Evolutionary conservation across 2,329 filamentous ascomycete species (phyloP), one percentile per base, ranked within the genome.

Genomic region (Chaetomiaceae sp.): DNA sequence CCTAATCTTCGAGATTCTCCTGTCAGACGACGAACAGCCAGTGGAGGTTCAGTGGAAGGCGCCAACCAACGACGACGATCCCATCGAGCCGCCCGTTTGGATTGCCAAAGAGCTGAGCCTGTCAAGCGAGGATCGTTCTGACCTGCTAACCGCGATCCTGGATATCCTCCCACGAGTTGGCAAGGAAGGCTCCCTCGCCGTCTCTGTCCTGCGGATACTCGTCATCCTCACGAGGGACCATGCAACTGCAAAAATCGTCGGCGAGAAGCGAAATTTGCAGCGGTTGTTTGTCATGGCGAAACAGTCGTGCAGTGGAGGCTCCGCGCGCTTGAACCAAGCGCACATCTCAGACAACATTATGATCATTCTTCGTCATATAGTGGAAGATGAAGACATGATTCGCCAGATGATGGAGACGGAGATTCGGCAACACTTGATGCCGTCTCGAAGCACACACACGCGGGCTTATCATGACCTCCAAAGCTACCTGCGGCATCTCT

Each of bases 251-350:
- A 80, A 83, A 58, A 75, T 80, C 40, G 78, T 97, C 42, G 89
- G 89, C 5, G 87, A 96, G 66, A 96, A 90, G 73, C 87, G 85
- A 66, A 95, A 95, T 62, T 77, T 99, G 44, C 89, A 94, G 65
- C 82, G 90, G 25, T 75, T 99, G 20, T 97, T 99, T 69, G 81
- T 96, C 47, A 96, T 97, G 89, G 84, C 92, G 53, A 95, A 95
- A 68, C 92, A 97, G 67, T 81, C 97, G 54, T 85, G 89, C 18
- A 88, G 87, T 23, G 80, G 84, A 27, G 87, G 88, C 6, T 88
- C 90, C 27, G 81, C 87, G 50, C 85, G 86, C 50, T 79, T 99
- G 9, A 77, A 73, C 56, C 75, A 78, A 36, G 75, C 73, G 2
- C 74, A 73, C 48, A 71, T 81, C 34, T 73, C 75, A 3, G 69